These are phyloP conservation scores for Oldenlandia corymbosa DNA, from an alignment of 257 asterid species.

Conservation along the genomic window DNA sequence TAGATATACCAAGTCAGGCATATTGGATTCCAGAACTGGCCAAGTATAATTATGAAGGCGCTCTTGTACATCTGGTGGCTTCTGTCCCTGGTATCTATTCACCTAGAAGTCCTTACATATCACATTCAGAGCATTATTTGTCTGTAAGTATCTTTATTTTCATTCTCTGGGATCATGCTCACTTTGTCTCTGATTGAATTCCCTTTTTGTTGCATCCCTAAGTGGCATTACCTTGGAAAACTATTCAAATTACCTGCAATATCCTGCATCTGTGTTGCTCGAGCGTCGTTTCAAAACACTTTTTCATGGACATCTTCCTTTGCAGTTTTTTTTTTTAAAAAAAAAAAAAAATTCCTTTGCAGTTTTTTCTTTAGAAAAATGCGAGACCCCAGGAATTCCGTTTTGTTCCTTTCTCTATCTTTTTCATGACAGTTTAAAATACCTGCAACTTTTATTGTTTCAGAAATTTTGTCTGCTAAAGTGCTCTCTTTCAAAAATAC, in stretches of 20 bases:
- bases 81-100: slow-evolving; percentile 83
- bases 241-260: neutral
- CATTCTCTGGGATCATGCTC: neutral
- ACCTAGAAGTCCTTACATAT: slow-evolving; percentile 34
- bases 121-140: slow-evolving; percentile 41
- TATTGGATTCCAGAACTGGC: slow-evolving; percentile 71
- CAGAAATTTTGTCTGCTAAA: neutral
- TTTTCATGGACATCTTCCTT: no score
- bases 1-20: slow-evolving; percentile 78
- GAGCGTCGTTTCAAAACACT: neutral
- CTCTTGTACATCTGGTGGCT: slow-evolving; percentile 67
- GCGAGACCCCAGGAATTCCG: neutral
- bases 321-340: no score
- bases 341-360: neutral
- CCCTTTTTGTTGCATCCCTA: neutral
- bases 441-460: neutral
- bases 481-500: neutral
- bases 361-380: neutral
- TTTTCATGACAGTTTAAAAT: neutral
- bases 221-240: neutral
- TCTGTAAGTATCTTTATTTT: slow-evolving; percentile 38
- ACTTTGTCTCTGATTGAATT: neutral
- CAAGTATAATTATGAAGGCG: slow-evolving; percentile 57
- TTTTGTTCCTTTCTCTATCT: neutral
- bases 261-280: neutral